phyloP scores from a whole-genome alignment of 2,329 filamentous ascomycete genomes.

The Lachnellula subtilissima region DNA sequence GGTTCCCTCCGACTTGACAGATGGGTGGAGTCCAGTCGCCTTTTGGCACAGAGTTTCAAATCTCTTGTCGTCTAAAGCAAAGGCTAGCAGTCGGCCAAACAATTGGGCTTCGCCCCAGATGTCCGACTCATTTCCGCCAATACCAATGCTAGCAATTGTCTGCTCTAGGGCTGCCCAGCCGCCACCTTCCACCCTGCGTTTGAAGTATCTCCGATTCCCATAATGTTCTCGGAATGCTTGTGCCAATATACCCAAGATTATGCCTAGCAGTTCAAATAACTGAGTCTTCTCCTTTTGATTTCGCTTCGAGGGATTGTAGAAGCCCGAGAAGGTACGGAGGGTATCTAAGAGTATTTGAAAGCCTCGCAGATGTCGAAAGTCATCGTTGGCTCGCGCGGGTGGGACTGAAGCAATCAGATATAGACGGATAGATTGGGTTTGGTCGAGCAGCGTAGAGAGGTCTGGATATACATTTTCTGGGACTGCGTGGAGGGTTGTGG shows the following conservation, averaged over 20 bases:
- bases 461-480: slow-evolving; percentile 27
- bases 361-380: slow-evolving; percentile 75
- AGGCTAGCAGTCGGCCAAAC: slow-evolving; percentile 77
- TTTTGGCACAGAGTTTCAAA: slow-evolving; percentile 64
- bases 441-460: slow-evolving; percentile 30
- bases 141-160: slow-evolving; percentile 62
- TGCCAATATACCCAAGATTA: slow-evolving; percentile 68
- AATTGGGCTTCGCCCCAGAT: slow-evolving; percentile 65
- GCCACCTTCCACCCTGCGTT: slow-evolving; percentile 65
- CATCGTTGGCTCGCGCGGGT: slow-evolving; percentile 59
- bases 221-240: slow-evolving; percentile 64
- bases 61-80: slow-evolving; percentile 73
- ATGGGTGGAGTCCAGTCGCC: slow-evolving; percentile 31
- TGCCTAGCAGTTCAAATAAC: slow-evolving; percentile 66
- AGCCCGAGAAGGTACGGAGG: slow-evolving; percentile 66
- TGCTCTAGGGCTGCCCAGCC: slow-evolving; percentile 77
- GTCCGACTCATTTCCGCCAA: slow-evolving; percentile 63
- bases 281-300: slow-evolving; percentile 57
- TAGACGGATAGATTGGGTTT: slow-evolving; percentile 27
- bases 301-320: slow-evolving; percentile 65
- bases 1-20: slow-evolving; percentile 26
- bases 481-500: slow-evolving; percentile 30
- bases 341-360: slow-evolving; percentile 70
- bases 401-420: slow-evolving; percentile 38
- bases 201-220: slow-evolving; percentile 86